Percentiles rank a stretch among this genome's conserved stretches.
Conservation (phyloP, 352 stramenopile species). For the Thalassiosira ordinaria region DNA sequence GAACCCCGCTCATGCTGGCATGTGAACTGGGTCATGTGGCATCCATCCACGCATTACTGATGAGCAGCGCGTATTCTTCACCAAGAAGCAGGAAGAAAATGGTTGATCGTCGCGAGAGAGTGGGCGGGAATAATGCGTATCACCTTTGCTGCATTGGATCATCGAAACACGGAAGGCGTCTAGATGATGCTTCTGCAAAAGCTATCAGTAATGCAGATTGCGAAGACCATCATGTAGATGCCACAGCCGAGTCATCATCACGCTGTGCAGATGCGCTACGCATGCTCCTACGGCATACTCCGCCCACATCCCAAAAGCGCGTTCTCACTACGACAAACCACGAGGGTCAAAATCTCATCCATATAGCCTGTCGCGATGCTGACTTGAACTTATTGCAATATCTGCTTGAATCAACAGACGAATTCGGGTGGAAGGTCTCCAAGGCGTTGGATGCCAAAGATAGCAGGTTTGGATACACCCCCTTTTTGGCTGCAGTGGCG, state of each 20-base stretch:
- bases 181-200: too few relatives aligned
- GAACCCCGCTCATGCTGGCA: constrained; percentile 52
- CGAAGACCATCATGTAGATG: too few relatives aligned
- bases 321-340: constrained; percentile 39
- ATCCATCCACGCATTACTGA: constrained; percentile 47
- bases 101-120: constrained; percentile 44
- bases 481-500: constrained; percentile 44
- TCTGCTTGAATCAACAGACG: too few relatives aligned
- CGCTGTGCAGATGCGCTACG: constrained; percentile 31
- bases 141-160: constrained; percentile 43
- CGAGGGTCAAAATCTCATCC: constrained; percentile 34
- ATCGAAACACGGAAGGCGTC: too few relatives aligned
- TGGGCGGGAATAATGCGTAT: constrained; percentile 39
- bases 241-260: too few relatives aligned
- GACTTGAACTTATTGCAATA: constrained; percentile 41
- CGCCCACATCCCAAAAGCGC: constrained; percentile 23
- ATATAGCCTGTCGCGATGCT: constrained; percentile 40
- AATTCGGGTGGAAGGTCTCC: constrained; percentile 22
- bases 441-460: constrained; percentile 49
- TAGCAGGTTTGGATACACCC: constrained; percentile 6
- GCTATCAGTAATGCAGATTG: constrained; percentile 8
- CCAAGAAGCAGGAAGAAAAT: too few relatives aligned
- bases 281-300: constrained; percentile 36
- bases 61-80: too few relatives aligned
- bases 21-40: constrained; percentile 44